Percentiles rank a stretch among this genome's conserved stretches.
Evolutionary conservation across 108 stramenopile species (phyloP).

Genomic region (Fragilariopsis cylindrus): DNA sequence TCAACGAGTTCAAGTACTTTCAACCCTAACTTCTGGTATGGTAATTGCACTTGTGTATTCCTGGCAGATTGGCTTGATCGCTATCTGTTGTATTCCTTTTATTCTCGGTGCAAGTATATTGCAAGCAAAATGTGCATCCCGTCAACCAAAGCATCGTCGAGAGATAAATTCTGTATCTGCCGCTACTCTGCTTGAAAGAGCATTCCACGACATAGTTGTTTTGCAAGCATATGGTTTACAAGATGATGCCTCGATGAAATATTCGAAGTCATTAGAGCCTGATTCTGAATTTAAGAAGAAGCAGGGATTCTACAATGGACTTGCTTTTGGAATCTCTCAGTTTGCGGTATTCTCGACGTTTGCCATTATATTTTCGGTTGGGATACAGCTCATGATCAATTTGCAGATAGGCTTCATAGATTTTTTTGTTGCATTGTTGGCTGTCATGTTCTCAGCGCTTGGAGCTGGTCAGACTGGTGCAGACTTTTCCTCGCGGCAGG

Average conservation of each 20-base stretch:
- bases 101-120: slow-evolving; percentile 61
- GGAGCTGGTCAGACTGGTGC: slow-evolving; percentile 8
- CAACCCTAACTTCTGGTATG: slow-evolving; percentile 53
- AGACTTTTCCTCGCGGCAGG: slow-evolving; percentile 2
- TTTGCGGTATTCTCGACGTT: slow-evolving; percentile 8
- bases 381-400: slow-evolving; percentile 8
- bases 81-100: slow-evolving; percentile 66
- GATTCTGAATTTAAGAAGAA: slow-evolving; percentile 4
- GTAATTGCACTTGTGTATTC: slow-evolving; percentile 46
- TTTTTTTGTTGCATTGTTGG: slow-evolving; percentile 1
- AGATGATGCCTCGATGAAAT: not conserved
- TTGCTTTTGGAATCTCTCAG: slow-evolving; percentile 2
- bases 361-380: slow-evolving; percentile 6
- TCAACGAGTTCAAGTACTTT: slow-evolving; percentile 19
- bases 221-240: slow-evolving; percentile 4
- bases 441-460: slow-evolving; percentile 8
- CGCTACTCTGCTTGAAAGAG: slow-evolving; percentile 2
- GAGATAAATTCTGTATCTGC: not conserved
- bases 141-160: not conserved
- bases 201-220: slow-evolving; percentile 9
- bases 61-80: slow-evolving; percentile 60
- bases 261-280: not conserved
- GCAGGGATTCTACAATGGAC: slow-evolving; percentile 7
- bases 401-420: not conserved
- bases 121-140: slow-evolving; percentile 52